phyloP scores from a whole-genome alignment of 768 basidiomycete genomes.

The Asterophora parasitica region DNA sequence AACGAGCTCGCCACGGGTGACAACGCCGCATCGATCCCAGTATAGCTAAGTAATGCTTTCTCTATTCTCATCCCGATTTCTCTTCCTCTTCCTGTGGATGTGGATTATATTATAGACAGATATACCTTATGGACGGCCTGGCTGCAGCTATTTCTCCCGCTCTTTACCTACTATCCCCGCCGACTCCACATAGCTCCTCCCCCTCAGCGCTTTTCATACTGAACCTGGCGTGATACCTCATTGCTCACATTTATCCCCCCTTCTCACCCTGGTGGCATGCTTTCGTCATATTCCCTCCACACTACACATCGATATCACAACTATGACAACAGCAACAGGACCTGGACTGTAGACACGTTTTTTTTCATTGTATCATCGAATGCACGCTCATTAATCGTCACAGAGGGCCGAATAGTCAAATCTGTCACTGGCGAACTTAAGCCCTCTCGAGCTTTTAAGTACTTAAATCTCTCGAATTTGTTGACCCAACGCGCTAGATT shows the following conservation, averaged over 20 bases:
- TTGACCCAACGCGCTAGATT: too few species aligned
- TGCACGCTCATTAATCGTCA: neutral
- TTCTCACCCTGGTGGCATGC: neutral
- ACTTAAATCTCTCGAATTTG: too few species aligned
- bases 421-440: too few species aligned
- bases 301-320: neutral
- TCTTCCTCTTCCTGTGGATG: neutral
- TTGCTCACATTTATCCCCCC: neutral
- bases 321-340: too few species aligned
- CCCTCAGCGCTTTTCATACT: neutral
- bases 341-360: neutral
- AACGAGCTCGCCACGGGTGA: slow-evolving; percentile 17
- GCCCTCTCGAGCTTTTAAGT: too few species aligned
- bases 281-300: neutral
- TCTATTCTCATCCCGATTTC: neutral
- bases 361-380: neutral
- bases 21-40: slow-evolving; percentile 11
- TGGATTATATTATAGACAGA: too few species aligned
- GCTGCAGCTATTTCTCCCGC: neutral
- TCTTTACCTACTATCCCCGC: neutral
- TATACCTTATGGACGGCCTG: slow-evolving; percentile 10
- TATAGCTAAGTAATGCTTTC: slow-evolving; percentile 9
- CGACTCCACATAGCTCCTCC: neutral
- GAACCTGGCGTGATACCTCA: neutral
- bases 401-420: too few species aligned